phyloP scores from a whole-genome alignment of 208 protist species.

The Leishmania major region DNA sequence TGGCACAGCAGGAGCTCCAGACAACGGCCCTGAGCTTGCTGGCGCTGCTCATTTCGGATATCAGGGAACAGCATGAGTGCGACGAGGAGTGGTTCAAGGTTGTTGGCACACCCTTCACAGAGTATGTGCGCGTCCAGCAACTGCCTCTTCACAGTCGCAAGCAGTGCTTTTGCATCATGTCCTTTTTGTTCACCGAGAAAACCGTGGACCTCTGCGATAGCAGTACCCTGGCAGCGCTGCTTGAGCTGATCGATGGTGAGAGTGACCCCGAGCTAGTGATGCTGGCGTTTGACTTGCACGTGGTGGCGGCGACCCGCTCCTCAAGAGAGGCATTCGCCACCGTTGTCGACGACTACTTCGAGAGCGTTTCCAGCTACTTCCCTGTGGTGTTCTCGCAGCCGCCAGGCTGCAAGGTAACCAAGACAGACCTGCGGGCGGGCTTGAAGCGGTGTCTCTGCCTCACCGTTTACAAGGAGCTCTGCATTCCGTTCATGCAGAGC shows the following conservation, averaged over 20 bases:
- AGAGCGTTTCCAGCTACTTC: slow-evolving; percentile 85
- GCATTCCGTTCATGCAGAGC: slow-evolving; percentile 70
- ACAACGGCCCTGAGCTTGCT: slow-evolving; percentile 41
- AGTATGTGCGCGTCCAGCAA: slow-evolving; percentile 34
- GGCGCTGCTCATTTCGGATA: slow-evolving; percentile 35
- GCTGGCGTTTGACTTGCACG: slow-evolving; percentile 49
- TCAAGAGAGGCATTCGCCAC: slow-evolving; percentile 24
- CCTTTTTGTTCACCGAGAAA: slow-evolving; percentile 28
- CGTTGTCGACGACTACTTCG: slow-evolving; percentile 71
- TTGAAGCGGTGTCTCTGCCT: slow-evolving; percentile 53
- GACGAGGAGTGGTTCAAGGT: slow-evolving; percentile 16
- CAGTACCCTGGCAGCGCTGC: slow-evolving; percentile 38
- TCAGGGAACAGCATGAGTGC: slow-evolving; percentile 20
- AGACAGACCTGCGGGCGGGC: slow-evolving; percentile 48
- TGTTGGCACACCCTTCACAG: slow-evolving; percentile 18
- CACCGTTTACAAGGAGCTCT: slow-evolving; percentile 48
- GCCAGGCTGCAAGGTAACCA: slow-evolving; percentile 61
- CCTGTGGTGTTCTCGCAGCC: slow-evolving; percentile 80
- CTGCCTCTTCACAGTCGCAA: slow-evolving; percentile 28
- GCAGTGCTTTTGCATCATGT: slow-evolving; percentile 31
- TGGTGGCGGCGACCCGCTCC: slow-evolving; percentile 25
- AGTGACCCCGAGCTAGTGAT: slow-evolving; percentile 76
- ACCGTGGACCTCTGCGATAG: slow-evolving; percentile 12
- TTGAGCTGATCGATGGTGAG: slow-evolving; percentile 74
- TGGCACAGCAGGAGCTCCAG: slow-evolving; percentile 37